These are phyloP conservation scores for Galeopsis tetrahit DNA, from an alignment of 257 asterid species.

Conservation along the genomic window DNA sequence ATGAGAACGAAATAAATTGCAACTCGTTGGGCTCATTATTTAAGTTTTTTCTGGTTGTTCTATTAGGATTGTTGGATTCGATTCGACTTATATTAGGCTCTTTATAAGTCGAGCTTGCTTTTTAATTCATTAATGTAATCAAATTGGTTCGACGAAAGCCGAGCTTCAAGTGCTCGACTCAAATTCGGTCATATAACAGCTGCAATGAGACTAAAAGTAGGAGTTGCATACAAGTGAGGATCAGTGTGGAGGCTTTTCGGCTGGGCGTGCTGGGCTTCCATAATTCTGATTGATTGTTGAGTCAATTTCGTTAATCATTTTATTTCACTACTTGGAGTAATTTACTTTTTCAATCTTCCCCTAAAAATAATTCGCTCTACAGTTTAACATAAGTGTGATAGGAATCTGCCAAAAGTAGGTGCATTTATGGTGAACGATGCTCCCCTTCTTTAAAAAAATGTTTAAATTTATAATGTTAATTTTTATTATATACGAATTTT, in stretches of 20 bases:
- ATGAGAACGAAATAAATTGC: background rate
- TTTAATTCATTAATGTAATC: no score
- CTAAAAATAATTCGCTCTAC: background rate
- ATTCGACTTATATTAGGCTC: no score
- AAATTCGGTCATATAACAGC: no score
- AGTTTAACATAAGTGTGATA: background rate
- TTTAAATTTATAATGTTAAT: no score
- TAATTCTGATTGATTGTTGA: constrained; percentile 1
- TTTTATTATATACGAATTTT: no score
- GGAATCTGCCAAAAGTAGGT: background rate
- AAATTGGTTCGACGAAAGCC: no score
- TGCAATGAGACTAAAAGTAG: background rate
- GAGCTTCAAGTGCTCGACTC: no score
- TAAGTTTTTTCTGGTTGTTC: no score
- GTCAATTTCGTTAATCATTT: constrained; percentile 21
- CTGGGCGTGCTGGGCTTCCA: background rate
- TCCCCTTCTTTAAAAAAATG: background rate
- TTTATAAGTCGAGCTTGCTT: no score
- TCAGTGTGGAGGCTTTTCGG: background rate
- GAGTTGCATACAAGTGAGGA: background rate
- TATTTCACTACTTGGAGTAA: background rate
- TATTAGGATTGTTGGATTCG: no score
- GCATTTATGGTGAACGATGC: background rate
- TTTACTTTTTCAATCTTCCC: background rate
- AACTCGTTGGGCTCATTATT: no score